phyloP scores from a whole-genome alignment of 2,329 filamentous ascomycete species.

The Cercospora zeae-maydis region DNA sequence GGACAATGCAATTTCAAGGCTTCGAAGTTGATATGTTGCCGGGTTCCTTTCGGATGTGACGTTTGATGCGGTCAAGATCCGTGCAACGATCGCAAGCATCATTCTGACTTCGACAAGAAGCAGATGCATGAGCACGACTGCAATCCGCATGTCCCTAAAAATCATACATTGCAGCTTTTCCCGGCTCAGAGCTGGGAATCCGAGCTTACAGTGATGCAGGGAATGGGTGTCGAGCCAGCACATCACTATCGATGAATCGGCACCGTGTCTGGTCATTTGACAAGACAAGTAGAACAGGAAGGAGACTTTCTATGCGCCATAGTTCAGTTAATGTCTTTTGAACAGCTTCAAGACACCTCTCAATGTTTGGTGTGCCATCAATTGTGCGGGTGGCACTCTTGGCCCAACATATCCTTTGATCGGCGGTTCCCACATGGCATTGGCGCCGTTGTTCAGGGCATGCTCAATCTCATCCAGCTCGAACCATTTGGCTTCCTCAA shows the following conservation, averaged over 20 bases:
- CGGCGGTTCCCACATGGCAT: conserved; percentile 28
- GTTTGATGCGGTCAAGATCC: not conserved
- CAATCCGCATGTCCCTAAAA: no score
- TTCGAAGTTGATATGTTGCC: not conserved
- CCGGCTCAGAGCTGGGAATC: not conserved
- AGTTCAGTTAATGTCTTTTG: conserved; percentile 4
- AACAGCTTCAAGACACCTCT: conserved; percentile 25
- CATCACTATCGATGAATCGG: not conserved
- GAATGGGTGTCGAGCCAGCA: not conserved
- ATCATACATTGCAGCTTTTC: not conserved
- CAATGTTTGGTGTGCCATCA: conserved; percentile 26
- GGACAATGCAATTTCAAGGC: not conserved
- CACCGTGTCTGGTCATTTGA: not conserved
- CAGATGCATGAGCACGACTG: not conserved
- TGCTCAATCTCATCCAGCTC: conserved; percentile 26
- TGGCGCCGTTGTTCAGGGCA: conserved; percentile 23
- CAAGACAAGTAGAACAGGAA: not conserved
- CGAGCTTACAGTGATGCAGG: not conserved
- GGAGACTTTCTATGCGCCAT: not conserved
- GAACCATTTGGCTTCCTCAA: conserved; percentile 28
- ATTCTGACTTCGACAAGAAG: not conserved
- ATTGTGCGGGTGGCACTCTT: conserved; percentile 21
- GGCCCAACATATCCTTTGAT: conserved; percentile 24
- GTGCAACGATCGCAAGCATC: not conserved
- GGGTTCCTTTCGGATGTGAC: not conserved